Conservation (phyloP, 2,329 filamentous ascomycete species). For the Sodiomyces alkalinus region DNA sequence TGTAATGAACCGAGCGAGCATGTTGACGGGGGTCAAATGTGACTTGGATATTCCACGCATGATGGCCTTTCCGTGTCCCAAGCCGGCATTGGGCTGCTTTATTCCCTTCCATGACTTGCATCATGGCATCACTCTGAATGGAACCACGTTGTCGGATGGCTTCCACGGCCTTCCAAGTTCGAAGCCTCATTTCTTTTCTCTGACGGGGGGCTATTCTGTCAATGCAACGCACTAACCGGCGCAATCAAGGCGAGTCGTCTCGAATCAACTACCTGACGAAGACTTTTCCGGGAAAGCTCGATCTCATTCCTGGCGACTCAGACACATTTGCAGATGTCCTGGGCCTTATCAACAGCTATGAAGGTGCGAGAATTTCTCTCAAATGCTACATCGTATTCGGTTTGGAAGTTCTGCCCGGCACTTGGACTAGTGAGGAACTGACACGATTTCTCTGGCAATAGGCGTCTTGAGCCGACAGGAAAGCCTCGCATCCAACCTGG, state of each 20-base stretch:
- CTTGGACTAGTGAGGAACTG: constrained; percentile 1
- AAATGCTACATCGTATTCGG: not conserved
- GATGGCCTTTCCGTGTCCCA: too few species aligned
- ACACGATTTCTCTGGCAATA: constrained; percentile 13
- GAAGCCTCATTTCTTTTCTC: too few species aligned
- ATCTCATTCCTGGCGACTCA: constrained; percentile 35
- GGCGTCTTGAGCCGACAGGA: constrained; percentile 74
- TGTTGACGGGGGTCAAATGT: too few species aligned
- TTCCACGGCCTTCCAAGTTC: too few species aligned
- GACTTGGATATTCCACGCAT: too few species aligned
- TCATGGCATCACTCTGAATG: too few species aligned
- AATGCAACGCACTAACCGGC: constrained; percentile 13
- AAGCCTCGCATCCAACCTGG: constrained; percentile 72
- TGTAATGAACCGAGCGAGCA: too few species aligned
- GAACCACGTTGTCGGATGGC: too few species aligned
- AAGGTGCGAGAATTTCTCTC: constrained; percentile 27
- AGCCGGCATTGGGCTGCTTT: too few species aligned
- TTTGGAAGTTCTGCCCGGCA: constrained; percentile 1
- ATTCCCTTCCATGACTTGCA: too few species aligned
- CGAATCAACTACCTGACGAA: constrained; percentile 40
- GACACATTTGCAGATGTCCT: constrained; percentile 64
- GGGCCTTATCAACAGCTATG: constrained; percentile 61
- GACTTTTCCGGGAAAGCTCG: constrained; percentile 26
- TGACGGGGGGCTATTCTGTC: constrained; percentile 11
- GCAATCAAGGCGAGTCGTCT: constrained; percentile 6